A percentile compares a stretch with the other conserved stretches of the same genome.
Evolutionary conservation across 2,329 filamentous ascomycete species (phyloP).

Genomic region (Penicillium sp.): DNA sequence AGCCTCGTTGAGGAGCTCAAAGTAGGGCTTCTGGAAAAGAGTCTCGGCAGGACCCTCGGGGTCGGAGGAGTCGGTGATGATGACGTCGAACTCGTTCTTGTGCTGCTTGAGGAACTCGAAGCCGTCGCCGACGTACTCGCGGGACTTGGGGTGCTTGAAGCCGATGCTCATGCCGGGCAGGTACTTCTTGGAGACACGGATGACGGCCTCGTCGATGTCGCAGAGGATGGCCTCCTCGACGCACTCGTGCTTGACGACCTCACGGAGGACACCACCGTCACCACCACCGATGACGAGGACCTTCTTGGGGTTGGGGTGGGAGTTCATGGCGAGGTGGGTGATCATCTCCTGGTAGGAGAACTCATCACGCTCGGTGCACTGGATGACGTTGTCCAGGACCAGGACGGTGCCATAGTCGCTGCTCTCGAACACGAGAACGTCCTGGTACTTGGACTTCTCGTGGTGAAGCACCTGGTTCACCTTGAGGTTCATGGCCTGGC

Average conservation of each 20-base stretch:
- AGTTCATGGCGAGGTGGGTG: constrained; percentile 95
- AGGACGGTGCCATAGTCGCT: constrained; percentile 94
- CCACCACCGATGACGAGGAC: constrained; percentile 97
- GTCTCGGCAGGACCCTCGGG: constrained; percentile 94
- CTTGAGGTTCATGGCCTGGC: constrained; percentile 96
- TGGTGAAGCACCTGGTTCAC: constrained; percentile 98
- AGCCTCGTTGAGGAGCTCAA: constrained; percentile 83
- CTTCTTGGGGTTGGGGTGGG: constrained; percentile 96
- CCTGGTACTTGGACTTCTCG: constrained; percentile 99
- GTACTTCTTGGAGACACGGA: constrained; percentile 96
- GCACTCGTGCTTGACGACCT: constrained; percentile 97
- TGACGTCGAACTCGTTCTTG: constrained; percentile 97
- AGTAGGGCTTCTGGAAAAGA: constrained; percentile 98
- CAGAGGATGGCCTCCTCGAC: constrained; percentile 95
- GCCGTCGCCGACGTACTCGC: constrained; percentile 88
- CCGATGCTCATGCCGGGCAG: constrained; percentile 89
- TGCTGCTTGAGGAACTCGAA: constrained; percentile 98
- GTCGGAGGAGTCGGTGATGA: constrained; percentile 98
- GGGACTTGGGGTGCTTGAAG: constrained; percentile 89
- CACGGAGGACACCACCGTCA: constrained; percentile 93
- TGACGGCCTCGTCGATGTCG: constrained; percentile 99
- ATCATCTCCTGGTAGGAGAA: constrained; percentile 99
- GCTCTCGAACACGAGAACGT: constrained; percentile 97
- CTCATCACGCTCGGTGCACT: constrained; percentile 97
- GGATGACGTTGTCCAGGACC: constrained; percentile 97